Conservation (phyloP, 1,284 basidiomycete species). For the Coriolopsis trogii region DNA sequence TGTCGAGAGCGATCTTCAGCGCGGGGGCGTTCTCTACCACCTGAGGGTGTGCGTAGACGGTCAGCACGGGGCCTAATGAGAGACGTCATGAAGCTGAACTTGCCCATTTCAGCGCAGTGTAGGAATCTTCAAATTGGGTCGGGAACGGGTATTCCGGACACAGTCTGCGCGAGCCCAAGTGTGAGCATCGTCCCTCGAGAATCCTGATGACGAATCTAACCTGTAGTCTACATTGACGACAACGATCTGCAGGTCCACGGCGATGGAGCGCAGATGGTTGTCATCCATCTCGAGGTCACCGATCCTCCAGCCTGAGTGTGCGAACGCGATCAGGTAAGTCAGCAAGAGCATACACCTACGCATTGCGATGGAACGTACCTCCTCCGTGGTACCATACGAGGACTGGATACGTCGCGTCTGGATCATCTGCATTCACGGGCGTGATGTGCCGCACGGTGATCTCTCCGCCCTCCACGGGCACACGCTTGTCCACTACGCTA, state of each 20-base stretch:
- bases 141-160: constrained; percentile 26
- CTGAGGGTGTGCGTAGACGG: no score
- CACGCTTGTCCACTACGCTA: not conserved
- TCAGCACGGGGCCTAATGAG: not conserved
- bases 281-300: constrained; percentile 23
- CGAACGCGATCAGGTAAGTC: not conserved
- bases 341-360: no score
- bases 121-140: constrained; percentile 20
- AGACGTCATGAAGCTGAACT: not conserved
- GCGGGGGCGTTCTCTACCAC: constrained; percentile 1
- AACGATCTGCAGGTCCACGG: constrained; percentile 22
- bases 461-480: not conserved
- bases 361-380: not conserved
- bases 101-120: constrained; percentile 28
- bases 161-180: not conserved
- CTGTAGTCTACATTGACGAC: constrained; percentile 29
- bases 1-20: constrained; percentile 12
- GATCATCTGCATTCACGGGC: not conserved
- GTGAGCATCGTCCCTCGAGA: no score
- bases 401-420: constrained; percentile 7
- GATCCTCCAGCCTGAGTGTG: constrained; percentile 10
- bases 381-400: constrained; percentile 17
- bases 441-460: not conserved
- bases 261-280: constrained; percentile 17
- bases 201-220: not conserved